A percentile compares a stretch with the other conserved stretches of the same genome.
phyloP scores from a whole-genome alignment of 2,329 filamentous ascomycete species.

The Tolypocladium ophioglossoides region DNA sequence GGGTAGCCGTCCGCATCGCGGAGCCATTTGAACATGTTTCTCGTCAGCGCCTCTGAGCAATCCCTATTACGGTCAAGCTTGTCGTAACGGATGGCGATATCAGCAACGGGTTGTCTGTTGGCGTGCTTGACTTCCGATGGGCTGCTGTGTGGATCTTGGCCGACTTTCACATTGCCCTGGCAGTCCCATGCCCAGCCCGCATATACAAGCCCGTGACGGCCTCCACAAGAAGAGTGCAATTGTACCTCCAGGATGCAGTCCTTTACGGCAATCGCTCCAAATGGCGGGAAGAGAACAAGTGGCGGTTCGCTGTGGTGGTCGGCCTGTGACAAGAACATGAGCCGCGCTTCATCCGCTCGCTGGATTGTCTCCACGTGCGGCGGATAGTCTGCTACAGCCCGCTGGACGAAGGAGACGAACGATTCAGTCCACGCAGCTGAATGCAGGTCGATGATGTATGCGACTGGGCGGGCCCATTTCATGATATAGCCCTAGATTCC shows the following conservation, averaged over 20 bases:
- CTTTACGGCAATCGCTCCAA: background rate
- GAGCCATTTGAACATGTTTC: too few relatives aligned
- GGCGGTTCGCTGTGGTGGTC: background rate
- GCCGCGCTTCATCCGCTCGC: slow-evolving; percentile 4
- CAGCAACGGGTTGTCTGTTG: too few relatives aligned
- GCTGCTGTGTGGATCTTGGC: too few relatives aligned
- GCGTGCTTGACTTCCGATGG: too few relatives aligned
- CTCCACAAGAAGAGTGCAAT: slow-evolving; percentile 1
- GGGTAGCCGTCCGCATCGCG: too few relatives aligned
- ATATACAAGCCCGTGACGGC: too few relatives aligned
- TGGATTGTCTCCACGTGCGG: background rate
- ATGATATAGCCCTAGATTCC: slow-evolving; percentile 1
- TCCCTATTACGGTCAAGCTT: background rate
- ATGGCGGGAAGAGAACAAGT: slow-evolving; percentile 3
- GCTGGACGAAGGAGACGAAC: slow-evolving; percentile 1
- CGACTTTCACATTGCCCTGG: too few relatives aligned
- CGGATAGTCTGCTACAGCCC: background rate
- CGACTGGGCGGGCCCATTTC: slow-evolving; percentile 2
- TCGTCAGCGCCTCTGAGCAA: too few relatives aligned
- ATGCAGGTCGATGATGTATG: slow-evolving; percentile 5
- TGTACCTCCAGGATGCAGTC: slow-evolving; percentile 8
- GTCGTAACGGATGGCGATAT: background rate
- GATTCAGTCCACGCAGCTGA: slow-evolving; percentile 5
- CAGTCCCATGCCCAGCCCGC: too few relatives aligned
- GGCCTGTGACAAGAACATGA: slow-evolving; percentile 4